Evolutionary conservation across 257 asterid genomes (phyloP).

Genomic region (Thymus mandschuricus): DNA sequence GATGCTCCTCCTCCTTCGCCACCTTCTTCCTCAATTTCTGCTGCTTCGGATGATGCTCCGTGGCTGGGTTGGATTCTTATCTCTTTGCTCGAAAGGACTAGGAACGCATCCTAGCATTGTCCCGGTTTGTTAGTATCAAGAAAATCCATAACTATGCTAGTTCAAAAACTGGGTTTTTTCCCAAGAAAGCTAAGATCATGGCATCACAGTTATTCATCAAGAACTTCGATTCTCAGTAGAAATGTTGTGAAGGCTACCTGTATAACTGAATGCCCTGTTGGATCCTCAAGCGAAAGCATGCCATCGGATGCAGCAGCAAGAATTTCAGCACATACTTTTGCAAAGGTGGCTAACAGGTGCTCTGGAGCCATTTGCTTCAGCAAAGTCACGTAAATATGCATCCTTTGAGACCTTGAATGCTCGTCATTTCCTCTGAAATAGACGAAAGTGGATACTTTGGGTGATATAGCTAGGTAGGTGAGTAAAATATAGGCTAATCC

Average conservation of each 20-base stretch:
- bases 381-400: constrained; percentile 81
- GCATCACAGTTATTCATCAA: background rate
- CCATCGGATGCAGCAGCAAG: constrained; percentile 96
- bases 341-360: constrained; percentile 92
- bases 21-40: constrained; percentile 70
- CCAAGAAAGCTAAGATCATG: background rate
- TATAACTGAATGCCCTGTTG: constrained; percentile 75
- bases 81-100: constrained; percentile 84
- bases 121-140: background rate
- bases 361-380: constrained; percentile 97
- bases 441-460: constrained; percentile 4
- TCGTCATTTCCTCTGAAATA: constrained; percentile 78
- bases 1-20: constrained; percentile 51
- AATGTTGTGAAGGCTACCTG: constrained; percentile 50
- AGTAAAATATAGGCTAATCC: background rate
- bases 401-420: constrained; percentile 75
- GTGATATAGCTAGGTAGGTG: background rate
- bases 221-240: background rate
- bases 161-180: background rate
- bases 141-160: background rate
- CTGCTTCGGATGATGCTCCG: constrained; percentile 57
- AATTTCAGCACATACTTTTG: constrained; percentile 93
- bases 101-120: constrained; percentile 72
- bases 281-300: constrained; percentile 73
- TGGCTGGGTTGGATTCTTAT: constrained; percentile 74